Percentiles rank a stretch among this genome's conserved stretches.
Evolutionary conservation across 208 protist genomes (phyloP).

Genomic region (Leishmania mexicana): DNA sequence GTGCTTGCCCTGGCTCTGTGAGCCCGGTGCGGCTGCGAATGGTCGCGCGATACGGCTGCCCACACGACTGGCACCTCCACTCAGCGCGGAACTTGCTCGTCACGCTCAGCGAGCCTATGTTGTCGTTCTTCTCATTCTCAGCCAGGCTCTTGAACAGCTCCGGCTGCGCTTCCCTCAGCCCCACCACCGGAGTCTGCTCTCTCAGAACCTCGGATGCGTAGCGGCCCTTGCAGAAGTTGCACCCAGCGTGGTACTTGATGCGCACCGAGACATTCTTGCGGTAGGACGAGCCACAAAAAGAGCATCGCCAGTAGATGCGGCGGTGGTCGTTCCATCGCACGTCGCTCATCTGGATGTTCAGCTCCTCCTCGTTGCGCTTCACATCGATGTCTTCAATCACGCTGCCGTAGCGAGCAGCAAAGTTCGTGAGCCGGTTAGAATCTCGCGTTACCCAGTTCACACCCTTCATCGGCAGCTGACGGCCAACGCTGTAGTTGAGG

Average conservation of each 20-base stretch:
- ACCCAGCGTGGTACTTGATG: slow-evolving; percentile 84
- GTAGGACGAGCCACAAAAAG: slow-evolving; percentile 76
- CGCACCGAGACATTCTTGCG: slow-evolving; percentile 84
- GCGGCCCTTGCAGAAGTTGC: slow-evolving; percentile 69
- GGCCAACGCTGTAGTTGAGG: slow-evolving; percentile 78
- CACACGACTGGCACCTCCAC: slow-evolving; percentile 75
- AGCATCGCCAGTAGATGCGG: slow-evolving; percentile 83
- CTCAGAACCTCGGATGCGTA: slow-evolving; percentile 76
- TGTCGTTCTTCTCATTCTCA: slow-evolving; percentile 49
- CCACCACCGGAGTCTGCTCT: slow-evolving; percentile 39
- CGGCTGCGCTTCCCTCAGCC: slow-evolving; percentile 36
- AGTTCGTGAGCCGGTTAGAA: slow-evolving; percentile 83
- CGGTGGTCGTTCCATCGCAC: slow-evolving; percentile 90
- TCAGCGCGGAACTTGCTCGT: slow-evolving; percentile 79
- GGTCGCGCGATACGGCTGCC: slow-evolving; percentile 56
- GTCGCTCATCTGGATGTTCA: slow-evolving; percentile 67
- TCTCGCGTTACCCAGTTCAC: slow-evolving; percentile 90
- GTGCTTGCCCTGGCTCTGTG: slow-evolving; percentile 66
- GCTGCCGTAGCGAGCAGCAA: slow-evolving; percentile 65
- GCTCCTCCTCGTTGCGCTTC: slow-evolving; percentile 79
- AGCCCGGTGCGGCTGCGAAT: slow-evolving; percentile 76
- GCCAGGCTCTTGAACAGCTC: slow-evolving; percentile 55
- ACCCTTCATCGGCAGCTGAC: slow-evolving; percentile 80
- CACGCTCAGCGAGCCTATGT: slow-evolving; percentile 49
- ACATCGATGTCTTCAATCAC: slow-evolving; percentile 83